Percentiles rank a stretch among this genome's conserved stretches.
These are phyloP conservation scores for Coemansia sp. DNA, from an alignment of 371 early-diverging fungal species.

Conservation along the genomic window DNA sequence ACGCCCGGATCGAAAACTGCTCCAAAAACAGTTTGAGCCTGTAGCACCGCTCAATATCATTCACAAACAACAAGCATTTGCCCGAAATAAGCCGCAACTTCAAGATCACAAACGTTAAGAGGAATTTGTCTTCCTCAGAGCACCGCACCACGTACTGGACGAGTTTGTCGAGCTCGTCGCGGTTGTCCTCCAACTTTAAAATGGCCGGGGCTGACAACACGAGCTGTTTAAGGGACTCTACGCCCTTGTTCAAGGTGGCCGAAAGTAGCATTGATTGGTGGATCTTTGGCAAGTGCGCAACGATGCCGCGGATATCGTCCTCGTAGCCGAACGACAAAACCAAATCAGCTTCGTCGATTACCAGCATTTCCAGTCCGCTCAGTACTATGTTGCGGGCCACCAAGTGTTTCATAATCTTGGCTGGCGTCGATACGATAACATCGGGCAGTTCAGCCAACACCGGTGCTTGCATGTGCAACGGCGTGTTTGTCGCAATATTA, in stretches of 20 bases:
- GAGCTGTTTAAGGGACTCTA: conserved; percentile 79
- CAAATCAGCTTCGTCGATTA: conserved; percentile 95
- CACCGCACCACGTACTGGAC: conserved; percentile 79
- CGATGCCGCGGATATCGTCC: conserved; percentile 71
- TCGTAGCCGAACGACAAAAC: conserved; percentile 92
- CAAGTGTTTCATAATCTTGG: conserved; percentile 71
- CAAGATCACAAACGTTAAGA: conserved; percentile 85
- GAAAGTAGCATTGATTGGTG: conserved; percentile 89
- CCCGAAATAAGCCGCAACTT: conserved; percentile 86
- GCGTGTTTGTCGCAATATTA: conserved; percentile 36
- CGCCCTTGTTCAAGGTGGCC: conserved; percentile 84
- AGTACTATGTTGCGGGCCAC: conserved; percentile 64
- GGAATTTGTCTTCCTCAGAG: conserved; percentile 83
- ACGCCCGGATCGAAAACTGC: conserved; percentile 88
- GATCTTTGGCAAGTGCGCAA: conserved; percentile 74
- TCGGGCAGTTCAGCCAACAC: conserved; percentile 82
- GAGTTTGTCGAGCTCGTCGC: conserved; percentile 60
- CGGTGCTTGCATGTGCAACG: conserved; percentile 56
- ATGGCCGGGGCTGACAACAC: conserved; percentile 83
- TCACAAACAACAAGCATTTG: conserved; percentile 92
- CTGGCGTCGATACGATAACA: conserved; percentile 83
- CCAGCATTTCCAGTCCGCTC: conserved; percentile 73
- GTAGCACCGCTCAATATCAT: conserved; percentile 90
- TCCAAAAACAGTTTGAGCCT: conserved; percentile 91
- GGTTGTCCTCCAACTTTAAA: conserved; percentile 79